phyloP scores from a whole-genome alignment of 257 asterid genomes.

The Voacanga thouarsii region DNA sequence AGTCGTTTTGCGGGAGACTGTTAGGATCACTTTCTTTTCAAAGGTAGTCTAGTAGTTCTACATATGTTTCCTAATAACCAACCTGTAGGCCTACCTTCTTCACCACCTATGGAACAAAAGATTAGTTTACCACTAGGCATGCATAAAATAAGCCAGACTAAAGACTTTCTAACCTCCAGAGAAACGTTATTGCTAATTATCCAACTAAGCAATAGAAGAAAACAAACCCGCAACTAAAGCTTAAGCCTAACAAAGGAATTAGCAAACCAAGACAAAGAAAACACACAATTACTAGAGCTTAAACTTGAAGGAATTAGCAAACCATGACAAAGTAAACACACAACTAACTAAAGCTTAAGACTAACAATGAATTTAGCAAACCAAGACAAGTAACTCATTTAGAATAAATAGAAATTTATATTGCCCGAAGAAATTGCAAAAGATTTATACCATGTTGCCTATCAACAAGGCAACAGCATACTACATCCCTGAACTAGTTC shows the following conservation, averaged over 20 bases:
- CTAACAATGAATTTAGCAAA: no score
- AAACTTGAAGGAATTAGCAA: neutral
- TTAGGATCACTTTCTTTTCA: no score
- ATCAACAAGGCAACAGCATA: slow-evolving; percentile 42
- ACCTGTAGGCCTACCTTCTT: slow-evolving; percentile 56
- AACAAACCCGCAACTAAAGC: no score
- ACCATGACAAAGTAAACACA: neutral
- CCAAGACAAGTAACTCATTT: no score
- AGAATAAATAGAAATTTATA: no score
- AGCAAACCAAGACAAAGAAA: neutral
- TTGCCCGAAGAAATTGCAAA: slow-evolving; percentile 5
- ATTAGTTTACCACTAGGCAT: no score
- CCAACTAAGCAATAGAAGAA: no score
- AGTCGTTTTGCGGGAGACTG: no score
- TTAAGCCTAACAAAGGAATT: no score
- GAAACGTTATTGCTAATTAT: neutral
- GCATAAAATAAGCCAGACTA: neutral
- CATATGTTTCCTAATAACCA: slow-evolving; percentile 45
- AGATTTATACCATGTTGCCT: slow-evolving; percentile 58
- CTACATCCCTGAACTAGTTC: slow-evolving; percentile 69
- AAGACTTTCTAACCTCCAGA: neutral
- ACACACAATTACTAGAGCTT: neutral
- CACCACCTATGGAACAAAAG: slow-evolving; percentile 54
- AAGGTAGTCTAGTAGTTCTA: slow-evolving; percentile 35
- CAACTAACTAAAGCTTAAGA: no score